Percentiles rank a stretch among this genome's conserved stretches.
These are phyloP conservation scores for Calendula officinalis DNA, from an alignment of 129 eudicot species.

Conservation along the genomic window DNA sequence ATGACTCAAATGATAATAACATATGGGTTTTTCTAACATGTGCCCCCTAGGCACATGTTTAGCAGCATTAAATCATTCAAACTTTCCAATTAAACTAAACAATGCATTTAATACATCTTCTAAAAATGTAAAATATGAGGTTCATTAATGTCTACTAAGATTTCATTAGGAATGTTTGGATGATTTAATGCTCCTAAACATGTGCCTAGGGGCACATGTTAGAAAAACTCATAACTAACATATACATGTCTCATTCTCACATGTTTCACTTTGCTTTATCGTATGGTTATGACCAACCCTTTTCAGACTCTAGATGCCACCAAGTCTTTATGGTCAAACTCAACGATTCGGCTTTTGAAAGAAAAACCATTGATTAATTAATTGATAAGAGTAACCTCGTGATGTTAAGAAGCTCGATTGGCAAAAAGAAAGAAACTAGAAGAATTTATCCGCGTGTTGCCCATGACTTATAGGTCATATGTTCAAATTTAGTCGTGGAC, in stretches of 20 bases:
- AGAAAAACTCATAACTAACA: constrained; percentile 14
- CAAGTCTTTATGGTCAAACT: background rate
- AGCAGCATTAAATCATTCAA: too few species aligned
- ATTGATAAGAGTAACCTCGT: background rate
- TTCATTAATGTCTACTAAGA: too few species aligned
- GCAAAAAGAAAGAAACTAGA: background rate
- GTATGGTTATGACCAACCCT: constrained; percentile 15
- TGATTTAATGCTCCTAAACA: too few species aligned
- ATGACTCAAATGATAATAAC: constrained; percentile 10
- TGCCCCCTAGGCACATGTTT: too few species aligned
- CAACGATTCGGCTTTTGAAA: constrained; percentile 9
- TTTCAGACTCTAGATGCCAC: constrained; percentile 9
- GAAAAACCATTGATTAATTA: background rate
- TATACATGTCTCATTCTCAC: constrained; percentile 13
- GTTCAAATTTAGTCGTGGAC: too few species aligned
- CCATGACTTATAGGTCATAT: too few species aligned
- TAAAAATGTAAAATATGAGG: too few species aligned
- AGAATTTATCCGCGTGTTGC: background rate
- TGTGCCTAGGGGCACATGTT: too few species aligned
- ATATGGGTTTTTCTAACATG: too few species aligned
- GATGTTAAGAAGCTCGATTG: background rate
- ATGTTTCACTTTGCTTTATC: constrained; percentile 31
- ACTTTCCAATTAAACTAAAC: too few species aligned
- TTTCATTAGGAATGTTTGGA: too few species aligned
- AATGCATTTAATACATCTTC: too few species aligned